These are phyloP conservation scores for Kodamaea fukazawae DNA, from an alignment of 805 yeast species.

Conservation along the genomic window DNA sequence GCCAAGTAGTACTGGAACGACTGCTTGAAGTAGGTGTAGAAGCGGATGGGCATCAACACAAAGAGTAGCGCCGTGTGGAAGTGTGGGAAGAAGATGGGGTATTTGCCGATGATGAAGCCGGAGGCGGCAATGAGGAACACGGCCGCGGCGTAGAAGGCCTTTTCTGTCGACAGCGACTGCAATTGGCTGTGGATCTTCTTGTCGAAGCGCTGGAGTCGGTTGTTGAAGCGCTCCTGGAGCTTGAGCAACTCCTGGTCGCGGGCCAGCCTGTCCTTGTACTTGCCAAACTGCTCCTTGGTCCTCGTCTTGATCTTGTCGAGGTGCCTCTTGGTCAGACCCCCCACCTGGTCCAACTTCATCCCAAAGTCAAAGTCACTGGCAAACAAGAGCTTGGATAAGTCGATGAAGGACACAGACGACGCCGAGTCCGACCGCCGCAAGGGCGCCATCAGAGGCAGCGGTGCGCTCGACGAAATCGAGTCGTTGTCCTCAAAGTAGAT, in stretches of 20 bases:
- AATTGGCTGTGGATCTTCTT: slow-evolving; percentile 33
- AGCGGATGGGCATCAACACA: slow-evolving; percentile 77
- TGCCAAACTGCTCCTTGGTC: slow-evolving; percentile 31
- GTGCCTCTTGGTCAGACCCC: slow-evolving; percentile 35
- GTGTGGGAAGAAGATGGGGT: slow-evolving; percentile 74
- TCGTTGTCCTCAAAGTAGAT: too few relatives aligned
- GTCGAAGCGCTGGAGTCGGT: slow-evolving; percentile 34
- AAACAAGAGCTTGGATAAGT: slow-evolving; percentile 35
- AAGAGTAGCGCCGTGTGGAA: slow-evolving; percentile 62
- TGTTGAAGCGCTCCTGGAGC: slow-evolving; percentile 32
- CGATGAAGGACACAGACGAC: slow-evolving; percentile 32
- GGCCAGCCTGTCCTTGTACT: slow-evolving; percentile 18
- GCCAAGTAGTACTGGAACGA: slow-evolving; percentile 86
- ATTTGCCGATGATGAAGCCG: slow-evolving; percentile 75
- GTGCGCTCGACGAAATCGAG: too few relatives aligned
- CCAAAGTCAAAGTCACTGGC: slow-evolving; percentile 46
- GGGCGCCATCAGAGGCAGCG: slow-evolving; percentile 5
- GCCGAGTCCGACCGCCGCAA: slow-evolving; percentile 8
- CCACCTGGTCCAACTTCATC: slow-evolving; percentile 32
- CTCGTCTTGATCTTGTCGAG: slow-evolving; percentile 35
- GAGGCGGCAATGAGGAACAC: slow-evolving; percentile 63
- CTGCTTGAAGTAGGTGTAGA: slow-evolving; percentile 75
- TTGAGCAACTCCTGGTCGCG: slow-evolving; percentile 23
- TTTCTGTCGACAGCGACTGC: slow-evolving; percentile 51
- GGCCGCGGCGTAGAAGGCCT: slow-evolving; percentile 74